Evolutionary conservation across 495 filamentous ascomycete genomes (phyloP).

Genomic region (Daldinia decipiens): DNA sequence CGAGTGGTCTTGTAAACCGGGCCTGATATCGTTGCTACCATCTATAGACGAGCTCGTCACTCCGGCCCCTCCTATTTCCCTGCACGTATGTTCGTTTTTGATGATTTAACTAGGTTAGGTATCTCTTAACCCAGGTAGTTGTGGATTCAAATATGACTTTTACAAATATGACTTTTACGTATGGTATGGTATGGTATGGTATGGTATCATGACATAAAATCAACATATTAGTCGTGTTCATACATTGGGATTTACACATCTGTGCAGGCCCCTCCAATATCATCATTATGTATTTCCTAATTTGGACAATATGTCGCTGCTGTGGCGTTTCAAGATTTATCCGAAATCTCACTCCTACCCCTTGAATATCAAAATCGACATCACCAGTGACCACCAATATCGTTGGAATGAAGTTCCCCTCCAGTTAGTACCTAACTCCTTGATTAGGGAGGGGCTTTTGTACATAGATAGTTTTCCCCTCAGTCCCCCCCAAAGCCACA

Average conservation of each 20-base stretch:
- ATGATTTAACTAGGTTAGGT: neutral
- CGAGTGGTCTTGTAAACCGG: conserved; percentile 28
- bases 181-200: no score
- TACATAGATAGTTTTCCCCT: neutral
- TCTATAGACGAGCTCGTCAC: conserved; percentile 10
- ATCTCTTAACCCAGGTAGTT: neutral
- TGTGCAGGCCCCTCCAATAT: conserved; percentile 26
- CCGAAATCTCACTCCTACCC: conserved; percentile 35
- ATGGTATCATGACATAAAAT: neutral
- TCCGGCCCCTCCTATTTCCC: conserved; percentile 22
- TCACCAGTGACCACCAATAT: conserved; percentile 29
- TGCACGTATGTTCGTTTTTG: conserved; percentile 1
- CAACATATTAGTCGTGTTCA: conserved; percentile 11
- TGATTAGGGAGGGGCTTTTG: conserved; percentile 6
- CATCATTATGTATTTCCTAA: conserved; percentile 25
- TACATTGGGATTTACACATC: conserved; percentile 22
- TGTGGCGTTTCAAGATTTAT: conserved; percentile 43
- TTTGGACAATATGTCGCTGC: conserved; percentile 25
- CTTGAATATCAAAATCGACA: conserved; percentile 32
- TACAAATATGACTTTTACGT: neutral
- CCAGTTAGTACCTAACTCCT: conserved; percentile 2
- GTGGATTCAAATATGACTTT: neutral
- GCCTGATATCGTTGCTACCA: neutral
- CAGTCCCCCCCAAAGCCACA: conserved; percentile 3
- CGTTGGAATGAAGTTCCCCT: conserved; percentile 35